A percentile compares a stretch with the other conserved stretches of the same genome.
Conservation (phyloP, 306 rosid genomes). For the Aeschynomene evenia region DNA sequence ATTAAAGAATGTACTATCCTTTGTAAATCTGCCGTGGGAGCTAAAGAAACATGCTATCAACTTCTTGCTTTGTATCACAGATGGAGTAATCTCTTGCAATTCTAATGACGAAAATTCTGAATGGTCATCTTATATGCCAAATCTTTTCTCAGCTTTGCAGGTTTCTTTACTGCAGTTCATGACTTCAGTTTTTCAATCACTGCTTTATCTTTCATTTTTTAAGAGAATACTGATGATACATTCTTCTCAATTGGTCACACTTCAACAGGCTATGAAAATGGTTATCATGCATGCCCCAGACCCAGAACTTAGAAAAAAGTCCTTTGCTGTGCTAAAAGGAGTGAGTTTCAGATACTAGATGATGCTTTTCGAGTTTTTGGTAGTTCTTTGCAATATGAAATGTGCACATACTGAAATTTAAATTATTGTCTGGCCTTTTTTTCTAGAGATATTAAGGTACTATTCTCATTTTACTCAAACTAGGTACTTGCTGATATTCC, state of each 20-base stretch:
- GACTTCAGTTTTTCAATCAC: neutral
- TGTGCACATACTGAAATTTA: neutral
- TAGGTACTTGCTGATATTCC: slow-evolving; percentile 80
- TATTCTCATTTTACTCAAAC: slow-evolving; percentile 30
- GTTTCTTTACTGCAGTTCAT: slow-evolving; percentile 39
- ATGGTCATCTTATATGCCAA: slow-evolving; percentile 55
- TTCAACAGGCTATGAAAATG: slow-evolving; percentile 72
- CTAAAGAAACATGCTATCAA: slow-evolving; percentile 63
- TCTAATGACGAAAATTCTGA: slow-evolving; percentile 40
- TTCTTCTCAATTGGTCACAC: slow-evolving; percentile 25
- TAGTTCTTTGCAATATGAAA: slow-evolving; percentile 10
- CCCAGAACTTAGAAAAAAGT: slow-evolving; percentile 52
- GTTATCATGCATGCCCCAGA: slow-evolving; percentile 67
- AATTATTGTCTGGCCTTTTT: slow-evolving; percentile 13
- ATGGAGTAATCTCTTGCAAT: slow-evolving; percentile 37
- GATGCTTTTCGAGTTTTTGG: slow-evolving; percentile 10
- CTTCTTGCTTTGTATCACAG: slow-evolving; percentile 66
- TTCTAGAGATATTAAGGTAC: slow-evolving; percentile 3
- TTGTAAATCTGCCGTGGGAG: slow-evolving; percentile 67
- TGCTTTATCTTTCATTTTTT: neutral
- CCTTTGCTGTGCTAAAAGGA: slow-evolving; percentile 65
- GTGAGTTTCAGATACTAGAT: slow-evolving; percentile 42
- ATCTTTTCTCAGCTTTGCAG: slow-evolving; percentile 71
- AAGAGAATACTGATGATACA: slow-evolving; percentile 12
- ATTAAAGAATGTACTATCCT: slow-evolving; percentile 62